A percentile compares a stretch with the other conserved stretches of the same genome.
phyloP scores from a whole-genome alignment of 2,329 filamentous ascomycete genomes.

The Fusarium sororula region DNA sequence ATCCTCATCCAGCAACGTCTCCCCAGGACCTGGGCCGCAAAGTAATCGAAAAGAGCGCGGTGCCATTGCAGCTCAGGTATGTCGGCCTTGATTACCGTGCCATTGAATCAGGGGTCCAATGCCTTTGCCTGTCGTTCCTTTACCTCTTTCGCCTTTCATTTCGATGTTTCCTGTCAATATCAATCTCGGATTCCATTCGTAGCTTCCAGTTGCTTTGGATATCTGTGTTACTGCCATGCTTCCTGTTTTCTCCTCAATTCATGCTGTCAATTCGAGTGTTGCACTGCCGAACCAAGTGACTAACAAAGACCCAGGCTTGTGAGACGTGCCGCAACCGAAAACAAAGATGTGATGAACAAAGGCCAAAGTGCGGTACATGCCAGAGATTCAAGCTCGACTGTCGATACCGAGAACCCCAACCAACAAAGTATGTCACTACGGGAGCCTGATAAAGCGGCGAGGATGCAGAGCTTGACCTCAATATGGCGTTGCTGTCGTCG shows the following conservation, averaged over 20 bases:
- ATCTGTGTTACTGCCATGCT: background rate
- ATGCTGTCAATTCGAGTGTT: background rate
- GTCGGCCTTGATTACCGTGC: conserved; percentile 1
- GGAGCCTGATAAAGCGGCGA: conserved; percentile 10
- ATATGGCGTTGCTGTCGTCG: conserved; percentile 3
- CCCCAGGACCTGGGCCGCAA: conserved; percentile 46
- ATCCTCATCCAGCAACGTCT: conserved; percentile 45
- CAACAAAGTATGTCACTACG: conserved; percentile 65
- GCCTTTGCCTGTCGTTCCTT: background rate
- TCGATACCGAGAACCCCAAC: conserved; percentile 67
- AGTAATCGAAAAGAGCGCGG: conserved; percentile 51
- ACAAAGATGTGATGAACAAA: conserved; percentile 70
- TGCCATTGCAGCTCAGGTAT: conserved; percentile 52
- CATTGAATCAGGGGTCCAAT: background rate
- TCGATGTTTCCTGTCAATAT: background rate
- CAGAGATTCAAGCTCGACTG: conserved; percentile 66
- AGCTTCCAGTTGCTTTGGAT: background rate
- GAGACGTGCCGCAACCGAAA: conserved; percentile 69
- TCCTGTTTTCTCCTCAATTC: too few species aligned
- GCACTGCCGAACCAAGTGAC: background rate
- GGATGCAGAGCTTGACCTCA: conserved; percentile 5
- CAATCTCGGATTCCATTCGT: background rate
- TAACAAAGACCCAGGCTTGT: conserved; percentile 56
- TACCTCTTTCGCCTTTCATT: background rate
- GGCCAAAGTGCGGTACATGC: conserved; percentile 69